phyloP scores from a whole-genome alignment of 139 green algal species.

The Closterium sp. region DNA sequence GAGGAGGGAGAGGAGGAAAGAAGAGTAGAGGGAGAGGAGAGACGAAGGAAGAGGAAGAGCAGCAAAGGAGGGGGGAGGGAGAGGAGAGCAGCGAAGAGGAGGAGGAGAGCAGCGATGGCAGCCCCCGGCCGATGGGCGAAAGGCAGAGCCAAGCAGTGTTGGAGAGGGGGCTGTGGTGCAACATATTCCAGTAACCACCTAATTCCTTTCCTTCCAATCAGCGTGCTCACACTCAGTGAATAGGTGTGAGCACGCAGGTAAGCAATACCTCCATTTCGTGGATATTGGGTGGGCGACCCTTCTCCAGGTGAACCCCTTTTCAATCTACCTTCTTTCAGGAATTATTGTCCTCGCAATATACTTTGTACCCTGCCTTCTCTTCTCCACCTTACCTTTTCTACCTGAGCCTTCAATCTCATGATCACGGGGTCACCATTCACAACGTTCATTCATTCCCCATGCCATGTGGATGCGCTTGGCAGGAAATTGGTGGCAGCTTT shows the following conservation, averaged over 20 bases:
- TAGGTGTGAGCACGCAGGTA: background rate
- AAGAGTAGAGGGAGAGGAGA: no score
- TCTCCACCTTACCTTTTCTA: no score
- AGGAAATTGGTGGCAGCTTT: background rate
- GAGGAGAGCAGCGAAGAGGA: background rate
- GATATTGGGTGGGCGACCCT: no score
- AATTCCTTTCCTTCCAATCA: background rate
- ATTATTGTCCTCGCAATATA: no score
- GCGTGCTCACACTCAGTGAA: background rate
- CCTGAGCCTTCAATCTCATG: background rate
- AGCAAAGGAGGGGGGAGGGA: no score
- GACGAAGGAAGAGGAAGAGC: no score
- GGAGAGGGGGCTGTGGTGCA: background rate
- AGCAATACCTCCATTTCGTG: background rate
- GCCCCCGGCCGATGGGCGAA: background rate
- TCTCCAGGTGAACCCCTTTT: background rate
- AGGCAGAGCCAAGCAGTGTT: background rate
- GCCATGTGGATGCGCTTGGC: no score
- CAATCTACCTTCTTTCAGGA: no score
- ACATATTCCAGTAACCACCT: background rate
- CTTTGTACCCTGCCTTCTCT: no score
- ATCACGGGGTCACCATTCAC: no score
- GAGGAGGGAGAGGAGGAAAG: no score
- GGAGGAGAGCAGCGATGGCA: background rate
- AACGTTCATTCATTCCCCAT: no score